Evolutionary conservation across 2,329 filamentous ascomycete species (phyloP), one percentile per base, ranked within the genome.

Genomic region (Alternaria viburni): DNA sequence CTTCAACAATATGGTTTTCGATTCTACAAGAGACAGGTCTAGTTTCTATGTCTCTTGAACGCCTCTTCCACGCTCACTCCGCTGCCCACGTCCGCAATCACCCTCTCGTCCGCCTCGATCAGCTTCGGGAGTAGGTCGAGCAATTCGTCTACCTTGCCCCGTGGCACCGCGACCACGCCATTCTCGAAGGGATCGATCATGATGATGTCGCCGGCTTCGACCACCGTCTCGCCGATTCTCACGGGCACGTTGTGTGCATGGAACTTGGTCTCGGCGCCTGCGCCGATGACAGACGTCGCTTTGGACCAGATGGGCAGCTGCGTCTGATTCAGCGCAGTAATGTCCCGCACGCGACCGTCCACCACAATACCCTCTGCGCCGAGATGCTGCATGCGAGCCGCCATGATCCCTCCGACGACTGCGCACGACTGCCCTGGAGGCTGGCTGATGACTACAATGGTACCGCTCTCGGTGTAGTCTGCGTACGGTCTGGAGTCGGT

Each of bases 391-490:
- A 93, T 91, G 19, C 91, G 84, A 28, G 86, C 82, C 6, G 90
- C 91, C 86, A 93, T 91, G 67, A 93, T 92, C 17, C 91, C 91
- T n/a, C 91, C 91, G 6, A 92, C 85, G 8, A 92, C 85, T 6
- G 91, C 91, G 78, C 91, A 92, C 55, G 84, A 85, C 75, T 93
- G 90, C 1, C 83, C 84, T 0, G 82, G 72, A 0, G 90, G 89
- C 71, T 93, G 90, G 64, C 87, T 86, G 62, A 93, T 84, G 5
- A 93, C 81, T 5, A 89, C 87, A 57, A 93, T 84, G 1, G 88
- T 90, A 8, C 84, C 86, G 0, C 85, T 81, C 25, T 86, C 79
- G 1, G 87, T 86, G 45, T 87, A 80, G 77, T 94, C 91, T 41
- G 89, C 89, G 85, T 89, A 93, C 70, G 93, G 91, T 7, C 83